A percentile compares a stretch with the other conserved stretches of the same genome.
phyloP scores from a whole-genome alignment of 1,284 basidiomycete species.

The Fomitopsis betulina region DNA sequence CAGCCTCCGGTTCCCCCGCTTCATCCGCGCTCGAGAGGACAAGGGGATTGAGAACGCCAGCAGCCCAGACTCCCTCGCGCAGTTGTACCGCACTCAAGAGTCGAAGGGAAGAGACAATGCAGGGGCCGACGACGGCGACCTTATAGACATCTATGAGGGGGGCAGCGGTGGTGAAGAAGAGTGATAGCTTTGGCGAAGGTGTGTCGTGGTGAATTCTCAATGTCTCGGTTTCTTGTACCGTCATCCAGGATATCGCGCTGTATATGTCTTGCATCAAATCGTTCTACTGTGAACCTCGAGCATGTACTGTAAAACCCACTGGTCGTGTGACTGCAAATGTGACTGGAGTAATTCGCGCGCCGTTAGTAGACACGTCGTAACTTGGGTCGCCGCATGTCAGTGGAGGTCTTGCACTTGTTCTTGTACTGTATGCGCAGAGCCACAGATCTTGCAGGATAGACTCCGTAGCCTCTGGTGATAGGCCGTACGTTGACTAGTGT shows the following conservation, averaged over 20 bases:
- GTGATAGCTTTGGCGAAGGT: neutral
- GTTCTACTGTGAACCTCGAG: no score
- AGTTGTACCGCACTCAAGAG: constrained; percentile 66
- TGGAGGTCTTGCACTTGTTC: no score
- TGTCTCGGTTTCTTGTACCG: neutral
- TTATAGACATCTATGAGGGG: constrained; percentile 45
- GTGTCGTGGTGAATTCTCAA: neutral
- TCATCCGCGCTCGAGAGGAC: constrained; percentile 78
- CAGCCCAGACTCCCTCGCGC: constrained; percentile 65
- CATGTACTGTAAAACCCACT: no score
- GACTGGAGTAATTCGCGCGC: no score
- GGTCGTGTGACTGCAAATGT: no score
- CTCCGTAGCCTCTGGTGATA: no score
- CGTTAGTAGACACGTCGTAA: no score
- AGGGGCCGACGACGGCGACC: constrained; percentile 49
- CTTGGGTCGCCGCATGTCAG: no score
- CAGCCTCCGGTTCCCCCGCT: constrained; percentile 87
- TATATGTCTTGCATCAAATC: no score
- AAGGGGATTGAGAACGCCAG: constrained; percentile 79
- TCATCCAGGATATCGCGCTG: neutral
- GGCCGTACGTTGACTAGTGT: no score
- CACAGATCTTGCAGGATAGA: no score
- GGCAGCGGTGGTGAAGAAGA: constrained; percentile 8
- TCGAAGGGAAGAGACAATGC: constrained; percentile 32
- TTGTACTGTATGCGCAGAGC: no score